Percentiles rank a stretch among this genome's conserved stretches.
These are phyloP conservation scores for Huntiella savannae DNA, from an alignment of 2,329 filamentous ascomycete genomes.

Conservation along the genomic window DNA sequence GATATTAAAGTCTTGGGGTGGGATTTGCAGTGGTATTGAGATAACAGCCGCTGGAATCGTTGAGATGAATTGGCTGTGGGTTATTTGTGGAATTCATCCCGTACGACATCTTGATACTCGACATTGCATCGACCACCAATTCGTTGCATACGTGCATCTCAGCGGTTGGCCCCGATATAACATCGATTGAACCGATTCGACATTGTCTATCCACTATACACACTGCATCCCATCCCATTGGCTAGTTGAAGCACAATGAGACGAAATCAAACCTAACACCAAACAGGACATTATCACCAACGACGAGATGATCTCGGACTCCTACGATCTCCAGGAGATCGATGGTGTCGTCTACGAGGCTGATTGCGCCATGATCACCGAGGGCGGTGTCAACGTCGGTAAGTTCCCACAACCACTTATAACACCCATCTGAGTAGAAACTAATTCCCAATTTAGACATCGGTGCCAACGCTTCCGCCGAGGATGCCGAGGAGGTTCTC, in stretches of 20 bases:
- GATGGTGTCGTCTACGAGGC: constrained; percentile 73
- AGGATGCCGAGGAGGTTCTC: constrained; percentile 59
- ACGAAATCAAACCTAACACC: constrained; percentile 1
- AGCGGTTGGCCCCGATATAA: not conserved
- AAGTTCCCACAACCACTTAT: constrained; percentile 20
- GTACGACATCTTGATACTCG: no score
- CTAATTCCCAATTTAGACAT: constrained; percentile 35
- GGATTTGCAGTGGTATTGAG: no score
- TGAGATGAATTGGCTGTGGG: no score
- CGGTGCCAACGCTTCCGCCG: constrained; percentile 92
- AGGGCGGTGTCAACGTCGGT: constrained; percentile 58
- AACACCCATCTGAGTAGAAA: not conserved
- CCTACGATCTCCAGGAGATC: constrained; percentile 63
- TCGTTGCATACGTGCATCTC: no score
- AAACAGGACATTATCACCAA: constrained; percentile 66
- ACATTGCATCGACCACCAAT: no score
- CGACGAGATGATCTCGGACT: constrained; percentile 96
- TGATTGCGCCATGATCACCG: constrained; percentile 76
- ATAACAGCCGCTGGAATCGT: no score
- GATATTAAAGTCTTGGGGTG: no score
- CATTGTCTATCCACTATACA: not conserved
- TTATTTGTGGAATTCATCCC: no score
- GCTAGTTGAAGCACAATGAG: no score
- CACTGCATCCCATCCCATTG: no score
- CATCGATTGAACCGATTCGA: not conserved